Evolutionary conservation across 2,329 filamentous ascomycete species (phyloP), one percentile per base, ranked within the genome.

Genomic region (Fusarium fracticaudum): DNA sequence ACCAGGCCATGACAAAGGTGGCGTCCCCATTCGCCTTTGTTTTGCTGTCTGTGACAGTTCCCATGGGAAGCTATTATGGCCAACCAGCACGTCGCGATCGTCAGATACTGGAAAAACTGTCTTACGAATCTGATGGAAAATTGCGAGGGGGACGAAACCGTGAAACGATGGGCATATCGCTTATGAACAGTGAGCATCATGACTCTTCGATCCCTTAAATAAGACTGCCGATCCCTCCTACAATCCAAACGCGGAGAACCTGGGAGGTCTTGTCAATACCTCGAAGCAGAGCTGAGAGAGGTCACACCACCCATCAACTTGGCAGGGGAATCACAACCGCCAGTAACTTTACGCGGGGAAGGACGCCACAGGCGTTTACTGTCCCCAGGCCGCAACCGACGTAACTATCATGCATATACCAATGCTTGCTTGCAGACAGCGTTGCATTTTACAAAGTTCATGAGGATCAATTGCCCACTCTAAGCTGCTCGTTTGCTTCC

Each of bases 311-410:
- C 60, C 57, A 53, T 20, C 68, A 69, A 71, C 71, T 66, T 67
- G 72, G 72, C 72, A 74, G 72, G 72, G 71, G 72, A 69, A 69
- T 74, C 62, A 72, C 60, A 51, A 63, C 64, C 68, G 57, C 60
- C 69, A 72, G 69, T 72, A 59, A 59, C 33, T 47, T 55, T 58
- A 53, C 64, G 62, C 68, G 71, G 69, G 62, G 67, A 63, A 69
- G 62, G 29, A 55, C 63, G 71, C 71, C 70, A 73, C 47, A 50
- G 51, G 68, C 54, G 60, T 71, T 69, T 45, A 64, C 44, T 50
- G 24, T 43, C 54, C 53, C 57, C 51, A 62, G 38, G 43, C 53
- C 47, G 69, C 53, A 69, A 48, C 55, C 61, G 26, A 60, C 35
- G 47, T 54, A n/a, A 31, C 45, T 63, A 68, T 59, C 54, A 63